Evolutionary conservation across 2,329 filamentous ascomycete species (phyloP), one percentile per base, ranked within the genome.

Genomic region (Thielaviopsis musarum): DNA sequence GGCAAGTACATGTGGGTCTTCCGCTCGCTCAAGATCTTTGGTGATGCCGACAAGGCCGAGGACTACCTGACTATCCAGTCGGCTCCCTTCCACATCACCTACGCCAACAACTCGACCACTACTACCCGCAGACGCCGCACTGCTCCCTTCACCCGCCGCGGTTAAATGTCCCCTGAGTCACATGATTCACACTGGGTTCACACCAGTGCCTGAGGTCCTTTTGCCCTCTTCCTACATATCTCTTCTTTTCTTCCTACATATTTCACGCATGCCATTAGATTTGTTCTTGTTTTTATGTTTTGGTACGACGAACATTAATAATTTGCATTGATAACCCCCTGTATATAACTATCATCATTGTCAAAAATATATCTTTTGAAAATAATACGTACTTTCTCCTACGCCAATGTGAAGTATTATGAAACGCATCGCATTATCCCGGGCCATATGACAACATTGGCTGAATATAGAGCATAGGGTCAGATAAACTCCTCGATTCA

Each of bases 1-100:
- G 79, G 78, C 12, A 64, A 66, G 28, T 81, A 82, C 67, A 75
- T 73, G 66, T 69, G 81, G 56, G 69, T 70, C 1, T 69, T 79
- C 30, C 72, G 72, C 60, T 74, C 77, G 2, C 66, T 81, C 63
- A 73, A 72, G 61, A 72, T 81, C 61, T 78, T 76, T 65, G 78
- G 78, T 5, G 70, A 81, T 60, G 66, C 68, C 38, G 66, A 68
- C 15, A 69, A 73, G 59, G 62, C 69, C 1, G 67, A 66, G 3
- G 75, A 81, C 55, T 81, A 77, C 67, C 77, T 80, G 26, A 65
- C 68, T 1, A 65, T 66, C 22, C 70, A 74, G 64, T 71, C 75
- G 12, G 65, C 66, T 0, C 59, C 69, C 0, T 77, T 81, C 61
- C 65, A 66, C 24, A 57, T 57, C 26, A 51, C 10, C 41, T 45